phyloP scores from a whole-genome alignment of 345 rosid species.

The Rhodamnia argentea region DNA sequence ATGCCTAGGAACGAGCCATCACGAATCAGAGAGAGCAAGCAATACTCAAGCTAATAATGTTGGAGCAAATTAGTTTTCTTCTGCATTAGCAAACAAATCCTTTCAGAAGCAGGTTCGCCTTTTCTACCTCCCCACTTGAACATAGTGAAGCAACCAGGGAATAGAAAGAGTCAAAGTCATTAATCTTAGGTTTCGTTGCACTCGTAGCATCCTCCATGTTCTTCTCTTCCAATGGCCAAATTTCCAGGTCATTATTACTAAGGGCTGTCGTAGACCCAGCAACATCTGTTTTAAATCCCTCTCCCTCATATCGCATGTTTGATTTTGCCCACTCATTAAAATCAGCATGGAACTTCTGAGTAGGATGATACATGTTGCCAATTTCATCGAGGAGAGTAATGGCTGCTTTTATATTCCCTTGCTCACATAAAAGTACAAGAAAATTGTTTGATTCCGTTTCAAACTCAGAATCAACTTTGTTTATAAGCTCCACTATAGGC shows the following conservation, averaged over 20 bases:
- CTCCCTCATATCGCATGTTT: slow-evolving; percentile 3
- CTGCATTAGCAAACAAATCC: background rate
- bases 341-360: slow-evolving; percentile 18
- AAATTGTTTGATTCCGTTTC: slow-evolving; percentile 42
- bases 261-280: background rate
- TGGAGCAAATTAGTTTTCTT: background rate
- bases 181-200: slow-evolving; percentile 1
- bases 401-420: slow-evolving; percentile 61
- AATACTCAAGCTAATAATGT: background rate
- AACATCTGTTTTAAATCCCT: slow-evolving; percentile 1
- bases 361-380: slow-evolving; percentile 38
- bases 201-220: slow-evolving; percentile 7
- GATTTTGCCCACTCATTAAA: slow-evolving; percentile 7
- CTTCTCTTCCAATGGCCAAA: background rate
- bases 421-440: slow-evolving; percentile 51
- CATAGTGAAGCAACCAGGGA: slow-evolving; percentile 51
- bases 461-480: slow-evolving; percentile 35
- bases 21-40: background rate
- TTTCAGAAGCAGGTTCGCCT: slow-evolving; percentile 32
- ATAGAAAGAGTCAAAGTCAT: slow-evolving; percentile 39
- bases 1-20: background rate
- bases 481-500: slow-evolving; percentile 45
- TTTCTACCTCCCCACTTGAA: slow-evolving; percentile 48
- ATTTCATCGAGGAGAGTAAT: slow-evolving; percentile 47
- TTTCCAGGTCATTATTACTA: slow-evolving; percentile 5